Conservation (phyloP, 2,329 filamentous ascomycete species). For the Penicillium rolfsii region DNA sequence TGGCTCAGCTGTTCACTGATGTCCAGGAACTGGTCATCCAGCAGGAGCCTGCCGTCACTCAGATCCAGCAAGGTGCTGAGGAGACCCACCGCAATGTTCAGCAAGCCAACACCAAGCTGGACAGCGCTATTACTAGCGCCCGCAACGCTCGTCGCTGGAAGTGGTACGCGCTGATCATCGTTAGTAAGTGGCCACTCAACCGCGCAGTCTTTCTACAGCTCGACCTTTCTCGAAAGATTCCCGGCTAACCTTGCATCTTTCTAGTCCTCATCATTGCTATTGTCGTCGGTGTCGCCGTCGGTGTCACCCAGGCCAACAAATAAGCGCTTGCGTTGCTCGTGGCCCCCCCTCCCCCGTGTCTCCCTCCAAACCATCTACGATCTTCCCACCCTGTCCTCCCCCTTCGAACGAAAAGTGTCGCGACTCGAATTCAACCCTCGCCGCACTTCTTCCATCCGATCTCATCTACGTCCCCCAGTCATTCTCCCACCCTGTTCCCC, state of each 20-base stretch:
- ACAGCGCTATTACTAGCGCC: slow-evolving; percentile 78
- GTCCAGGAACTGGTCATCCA: slow-evolving; percentile 83
- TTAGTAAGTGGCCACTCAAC: slow-evolving; percentile 52
- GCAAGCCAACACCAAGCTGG: slow-evolving; percentile 83
- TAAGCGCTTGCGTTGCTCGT: slow-evolving; percentile 11
- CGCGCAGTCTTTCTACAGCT: slow-evolving; percentile 4
- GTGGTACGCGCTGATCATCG: slow-evolving; percentile 89
- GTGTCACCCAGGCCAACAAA: slow-evolving; percentile 45
- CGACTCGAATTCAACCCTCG: neutral
- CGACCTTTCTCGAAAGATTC: neutral
- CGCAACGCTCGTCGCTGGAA: slow-evolving; percentile 85
- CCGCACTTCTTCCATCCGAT: slow-evolving; percentile 11
- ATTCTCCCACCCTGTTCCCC: slow-evolving; percentile 15
- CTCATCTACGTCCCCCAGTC: slow-evolving; percentile 9
- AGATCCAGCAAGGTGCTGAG: slow-evolving; percentile 85
- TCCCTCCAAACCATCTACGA: slow-evolving; percentile 18
- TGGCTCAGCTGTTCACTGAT: slow-evolving; percentile 85
- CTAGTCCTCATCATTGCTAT: slow-evolving; percentile 59
- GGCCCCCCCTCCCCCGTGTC: slow-evolving; percentile 3
- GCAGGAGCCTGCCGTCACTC: slow-evolving; percentile 77
- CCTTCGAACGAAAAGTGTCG: slow-evolving; percentile 17
- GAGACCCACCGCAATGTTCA: slow-evolving; percentile 82
- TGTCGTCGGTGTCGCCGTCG: slow-evolving; percentile 55
- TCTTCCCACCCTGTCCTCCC: slow-evolving; percentile 6
- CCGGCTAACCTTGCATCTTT: slow-evolving; percentile 14